Percentiles rank a stretch among this genome's conserved stretches.
These are phyloP conservation scores for Phycomyces nitens DNA, from an alignment of 192 early-diverging fungal genomes.

Conservation along the genomic window DNA sequence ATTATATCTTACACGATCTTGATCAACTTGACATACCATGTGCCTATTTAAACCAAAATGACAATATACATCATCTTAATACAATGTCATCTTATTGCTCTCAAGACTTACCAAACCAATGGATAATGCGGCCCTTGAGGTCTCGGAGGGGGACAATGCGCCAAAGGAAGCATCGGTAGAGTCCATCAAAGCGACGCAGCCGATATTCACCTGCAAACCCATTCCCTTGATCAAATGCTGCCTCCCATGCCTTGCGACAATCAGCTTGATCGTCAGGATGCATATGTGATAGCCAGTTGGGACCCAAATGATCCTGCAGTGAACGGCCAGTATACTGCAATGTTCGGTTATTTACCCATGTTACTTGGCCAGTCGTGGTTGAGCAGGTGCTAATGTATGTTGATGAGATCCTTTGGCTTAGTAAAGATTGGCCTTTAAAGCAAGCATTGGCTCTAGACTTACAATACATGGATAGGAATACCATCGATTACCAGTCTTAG, in stretches of 20 bases:
- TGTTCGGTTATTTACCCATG: conserved; percentile 53
- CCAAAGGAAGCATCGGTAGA: conserved; percentile 52
- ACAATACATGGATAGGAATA: conserved; percentile 55
- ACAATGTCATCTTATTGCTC: not conserved
- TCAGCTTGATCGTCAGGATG: conserved; percentile 46
- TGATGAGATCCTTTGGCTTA: not conserved
- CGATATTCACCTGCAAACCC: conserved; percentile 51
- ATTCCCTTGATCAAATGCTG: conserved; percentile 44
- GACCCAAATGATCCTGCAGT: conserved; percentile 41
- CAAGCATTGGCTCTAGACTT: conserved; percentile 32
- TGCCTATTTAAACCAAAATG: not conserved
- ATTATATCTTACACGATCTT: not conserved
- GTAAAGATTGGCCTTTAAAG: not conserved
- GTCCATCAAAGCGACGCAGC: conserved; percentile 50
- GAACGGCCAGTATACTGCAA: conserved; percentile 46
- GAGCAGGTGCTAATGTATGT: conserved; percentile 41
- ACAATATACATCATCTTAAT: not conserved
- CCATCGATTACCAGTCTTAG: conserved; percentile 51
- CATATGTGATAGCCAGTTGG: conserved; percentile 42
- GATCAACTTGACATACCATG: not conserved
- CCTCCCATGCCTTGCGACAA: conserved; percentile 41
- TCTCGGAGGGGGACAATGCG: conserved; percentile 50
- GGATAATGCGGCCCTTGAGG: conserved; percentile 47
- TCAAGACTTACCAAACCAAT: conserved; percentile 53
- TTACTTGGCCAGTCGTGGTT: conserved; percentile 38